These are phyloP conservation scores for Coemansia sp. DNA, from an alignment of 192 early-diverging fungal species.

Conservation along the genomic window DNA sequence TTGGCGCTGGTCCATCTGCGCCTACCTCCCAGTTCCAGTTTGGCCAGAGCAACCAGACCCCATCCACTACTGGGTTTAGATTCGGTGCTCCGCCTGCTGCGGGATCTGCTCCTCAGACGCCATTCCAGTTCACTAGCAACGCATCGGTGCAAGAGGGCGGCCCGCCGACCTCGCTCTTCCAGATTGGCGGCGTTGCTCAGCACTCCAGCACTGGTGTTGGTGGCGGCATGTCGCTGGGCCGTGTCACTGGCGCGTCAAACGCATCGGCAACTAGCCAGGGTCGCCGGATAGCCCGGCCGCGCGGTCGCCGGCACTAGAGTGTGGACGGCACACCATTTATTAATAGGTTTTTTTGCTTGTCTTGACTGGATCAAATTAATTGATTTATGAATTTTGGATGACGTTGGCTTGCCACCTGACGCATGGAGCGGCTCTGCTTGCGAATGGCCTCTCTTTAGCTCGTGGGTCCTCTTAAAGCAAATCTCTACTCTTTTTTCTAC, in stretches of 20 bases:
- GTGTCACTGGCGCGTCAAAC: conserved; percentile 41
- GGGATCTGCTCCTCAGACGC: conserved; percentile 11
- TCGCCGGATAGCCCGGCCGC: conserved; percentile 42
- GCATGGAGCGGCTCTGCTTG: background rate
- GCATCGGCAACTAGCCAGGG: conserved; percentile 34
- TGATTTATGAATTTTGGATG: conserved; percentile 14
- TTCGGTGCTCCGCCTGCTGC: conserved; percentile 8
- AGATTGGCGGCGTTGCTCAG: conserved; percentile 36
- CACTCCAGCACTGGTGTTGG: conserved; percentile 32
- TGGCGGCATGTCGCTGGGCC: conserved; percentile 39
- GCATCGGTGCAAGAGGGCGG: conserved; percentile 22
- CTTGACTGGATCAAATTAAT: background rate
- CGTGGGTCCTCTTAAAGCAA: background rate
- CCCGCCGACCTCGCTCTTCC: conserved; percentile 18
- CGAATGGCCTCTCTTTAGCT: background rate
- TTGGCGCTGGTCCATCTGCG: conserved; percentile 15
- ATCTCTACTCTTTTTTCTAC: background rate
- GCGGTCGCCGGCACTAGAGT: conserved; percentile 28
- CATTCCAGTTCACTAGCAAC: conserved; percentile 43
- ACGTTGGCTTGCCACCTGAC: conserved; percentile 7
- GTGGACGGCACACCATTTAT: too few relatives aligned
- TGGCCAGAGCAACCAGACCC: conserved; percentile 19
- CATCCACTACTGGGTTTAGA: conserved; percentile 22
- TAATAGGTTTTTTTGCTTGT: background rate
- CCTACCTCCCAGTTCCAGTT: conserved; percentile 26